Percentiles rank a stretch among this genome's conserved stretches.
These are phyloP conservation scores for Fusarium phyllophilum DNA, from an alignment of 2,329 filamentous ascomycete species.

Conservation along the genomic window DNA sequence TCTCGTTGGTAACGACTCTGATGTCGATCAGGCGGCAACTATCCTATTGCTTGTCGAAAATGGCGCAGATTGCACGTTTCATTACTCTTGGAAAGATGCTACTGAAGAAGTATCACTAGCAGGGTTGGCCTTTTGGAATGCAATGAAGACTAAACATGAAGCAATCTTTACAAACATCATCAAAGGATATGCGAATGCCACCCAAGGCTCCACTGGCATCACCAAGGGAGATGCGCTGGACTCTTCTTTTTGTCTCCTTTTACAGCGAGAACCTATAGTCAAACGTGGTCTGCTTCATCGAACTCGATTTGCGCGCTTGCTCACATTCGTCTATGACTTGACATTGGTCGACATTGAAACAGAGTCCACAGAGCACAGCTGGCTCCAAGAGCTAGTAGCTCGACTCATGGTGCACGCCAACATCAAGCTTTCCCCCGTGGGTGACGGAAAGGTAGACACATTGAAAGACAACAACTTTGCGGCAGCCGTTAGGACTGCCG, in stretches of 20 bases:
- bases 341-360: constrained; percentile 21
- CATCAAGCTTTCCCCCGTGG: constrained; percentile 22
- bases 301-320: constrained; percentile 31
- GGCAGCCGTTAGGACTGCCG: constrained; percentile 35
- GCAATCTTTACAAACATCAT: constrained; percentile 39
- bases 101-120: constrained; percentile 33
- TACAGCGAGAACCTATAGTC: constrained; percentile 22
- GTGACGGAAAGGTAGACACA: constrained; percentile 2
- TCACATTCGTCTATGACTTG: constrained; percentile 41
- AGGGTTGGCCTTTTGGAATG: constrained; percentile 42
- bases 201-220: not conserved
- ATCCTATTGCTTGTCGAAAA: constrained; percentile 39
- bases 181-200: not conserved
- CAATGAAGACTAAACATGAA: constrained; percentile 39
- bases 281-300: constrained; percentile 16
- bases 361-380: constrained; percentile 9
- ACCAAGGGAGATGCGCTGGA: constrained; percentile 29
- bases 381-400: constrained; percentile 23
- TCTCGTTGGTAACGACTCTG: constrained; percentile 17
- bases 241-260: constrained; percentile 23
- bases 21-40: constrained; percentile 26
- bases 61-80: constrained; percentile 31
- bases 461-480: constrained; percentile 37
- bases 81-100: constrained; percentile 30
- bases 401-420: constrained; percentile 27